Percentiles rank a stretch among this genome's conserved stretches.
These are phyloP conservation scores for Sarcodon sp. DNA, from an alignment of 768 basidiomycete species.

Conservation along the genomic window DNA sequence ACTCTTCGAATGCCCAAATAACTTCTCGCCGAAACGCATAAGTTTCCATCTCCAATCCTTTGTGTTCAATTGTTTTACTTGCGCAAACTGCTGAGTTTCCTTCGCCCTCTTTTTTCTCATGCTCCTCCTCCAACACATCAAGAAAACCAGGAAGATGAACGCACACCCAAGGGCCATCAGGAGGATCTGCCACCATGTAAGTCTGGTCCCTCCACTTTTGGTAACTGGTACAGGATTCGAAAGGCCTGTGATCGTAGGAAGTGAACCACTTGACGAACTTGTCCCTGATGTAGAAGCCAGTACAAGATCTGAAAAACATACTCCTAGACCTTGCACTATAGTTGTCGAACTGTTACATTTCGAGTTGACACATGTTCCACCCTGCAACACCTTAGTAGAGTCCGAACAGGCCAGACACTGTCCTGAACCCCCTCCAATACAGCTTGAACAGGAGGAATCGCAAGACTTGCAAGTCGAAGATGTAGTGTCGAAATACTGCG, in stretches of 20 bases:
- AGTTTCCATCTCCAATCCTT: slow-evolving; percentile 44
- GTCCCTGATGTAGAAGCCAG: slow-evolving; percentile 32
- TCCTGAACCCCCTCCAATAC: slow-evolving; percentile 52
- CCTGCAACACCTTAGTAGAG: slow-evolving; percentile 45
- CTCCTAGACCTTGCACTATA: slow-evolving; percentile 59
- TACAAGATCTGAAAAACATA: slow-evolving; percentile 72
- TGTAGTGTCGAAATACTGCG: slow-evolving; percentile 59
- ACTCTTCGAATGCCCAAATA: slow-evolving; percentile 37
- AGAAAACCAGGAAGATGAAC: slow-evolving; percentile 57
- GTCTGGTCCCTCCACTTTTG: slow-evolving; percentile 18
- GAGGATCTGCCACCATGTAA: slow-evolving; percentile 78
- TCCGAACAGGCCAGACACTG: slow-evolving; percentile 68
- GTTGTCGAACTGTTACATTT: slow-evolving; percentile 42
- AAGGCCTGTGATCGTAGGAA: slow-evolving; percentile 47
- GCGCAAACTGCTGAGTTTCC: slow-evolving; percentile 52
- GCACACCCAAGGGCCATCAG: slow-evolving; percentile 74
- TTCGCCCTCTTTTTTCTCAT: slow-evolving; percentile 58
- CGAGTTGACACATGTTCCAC: slow-evolving; percentile 50
- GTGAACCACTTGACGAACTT: slow-evolving; percentile 23
- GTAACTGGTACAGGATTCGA: slow-evolving; percentile 25
- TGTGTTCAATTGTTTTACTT: slow-evolving; percentile 36
- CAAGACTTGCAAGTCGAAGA: slow-evolving; percentile 57
- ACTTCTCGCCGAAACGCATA: slow-evolving; percentile 37
- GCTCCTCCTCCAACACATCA: slow-evolving; percentile 60
- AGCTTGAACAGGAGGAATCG: slow-evolving; percentile 69